Conservation (phyloP, 148 eudicot species). For the Fagopyrum homotropicum region DNA sequence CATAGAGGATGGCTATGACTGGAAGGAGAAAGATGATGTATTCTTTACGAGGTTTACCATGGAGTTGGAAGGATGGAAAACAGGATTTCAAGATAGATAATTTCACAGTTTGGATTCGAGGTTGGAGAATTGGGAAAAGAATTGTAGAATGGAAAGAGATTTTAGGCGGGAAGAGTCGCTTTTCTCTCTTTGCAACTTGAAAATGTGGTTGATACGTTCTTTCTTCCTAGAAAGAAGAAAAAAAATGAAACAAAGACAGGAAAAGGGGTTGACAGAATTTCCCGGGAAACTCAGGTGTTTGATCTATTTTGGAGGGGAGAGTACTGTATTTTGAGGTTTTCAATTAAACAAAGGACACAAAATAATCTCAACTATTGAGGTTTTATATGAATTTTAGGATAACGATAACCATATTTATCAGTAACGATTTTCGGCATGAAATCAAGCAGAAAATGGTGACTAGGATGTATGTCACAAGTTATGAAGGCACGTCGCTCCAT, state of each 20-base stretch:
- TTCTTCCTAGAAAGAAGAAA: not conserved
- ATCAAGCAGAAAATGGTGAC: too few species aligned
- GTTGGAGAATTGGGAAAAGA: not conserved
- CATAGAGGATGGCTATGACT: slow-evolving; percentile 20
- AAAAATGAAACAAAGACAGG: not conserved
- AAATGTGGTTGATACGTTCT: slow-evolving; percentile 8
- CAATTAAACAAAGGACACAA: too few species aligned
- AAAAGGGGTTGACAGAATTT: slow-evolving; percentile 24
- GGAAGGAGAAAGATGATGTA: slow-evolving; percentile 4
- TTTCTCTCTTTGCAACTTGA: not conserved
- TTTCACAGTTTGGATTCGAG: not conserved
- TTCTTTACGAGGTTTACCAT: too few species aligned
- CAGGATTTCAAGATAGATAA: not conserved
- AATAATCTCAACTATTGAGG: too few species aligned
- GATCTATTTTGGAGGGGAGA: not conserved
- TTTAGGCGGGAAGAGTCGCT: slow-evolving; percentile 1
- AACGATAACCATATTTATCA: too few species aligned
- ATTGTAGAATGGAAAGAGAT: not conserved
- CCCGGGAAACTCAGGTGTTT: slow-evolving; percentile 20
- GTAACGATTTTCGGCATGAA: too few species aligned
- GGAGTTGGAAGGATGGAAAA: not conserved
- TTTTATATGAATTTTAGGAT: too few species aligned
- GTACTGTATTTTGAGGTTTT: not conserved
- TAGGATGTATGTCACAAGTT: too few species aligned
- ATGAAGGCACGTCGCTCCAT: too few species aligned